Evolutionary conservation across 2,329 filamentous ascomycete genomes (phyloP).

Genomic region (Penicillium sp.): DNA sequence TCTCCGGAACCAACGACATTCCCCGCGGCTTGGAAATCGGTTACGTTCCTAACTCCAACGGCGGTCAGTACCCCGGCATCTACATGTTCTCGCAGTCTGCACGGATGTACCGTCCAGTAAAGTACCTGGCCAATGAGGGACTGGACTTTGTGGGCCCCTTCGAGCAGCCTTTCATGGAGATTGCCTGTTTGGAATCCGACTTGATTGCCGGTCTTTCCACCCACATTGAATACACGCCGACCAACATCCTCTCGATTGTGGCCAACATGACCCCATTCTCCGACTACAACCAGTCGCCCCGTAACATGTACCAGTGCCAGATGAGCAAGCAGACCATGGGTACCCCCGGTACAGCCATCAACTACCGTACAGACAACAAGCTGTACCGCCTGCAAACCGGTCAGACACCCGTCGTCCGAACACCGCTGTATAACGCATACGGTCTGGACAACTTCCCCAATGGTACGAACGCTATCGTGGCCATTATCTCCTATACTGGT

Average conservation of each 20-base stretch:
- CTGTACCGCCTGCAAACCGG: conserved; percentile 92
- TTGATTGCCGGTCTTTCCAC: conserved; percentile 85
- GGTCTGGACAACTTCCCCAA: conserved; percentile 98
- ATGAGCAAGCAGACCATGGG: conserved; percentile 99
- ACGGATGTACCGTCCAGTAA: conserved; percentile 87
- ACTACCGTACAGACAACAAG: conserved; percentile 95
- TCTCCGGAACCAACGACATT: conserved; percentile 77
- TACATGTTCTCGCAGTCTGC: conserved; percentile 88
- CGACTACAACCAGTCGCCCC: conserved; percentile 95
- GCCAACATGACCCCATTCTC: conserved; percentile 99
- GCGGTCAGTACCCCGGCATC: conserved; percentile 93
- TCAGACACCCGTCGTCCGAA: conserved; percentile 89
- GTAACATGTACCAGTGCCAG: conserved; percentile 99
- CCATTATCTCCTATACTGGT: conserved; percentile 96
- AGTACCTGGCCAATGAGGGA: conserved; percentile 83
- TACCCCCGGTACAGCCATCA: conserved; percentile 81
- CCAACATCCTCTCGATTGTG: conserved; percentile 94
- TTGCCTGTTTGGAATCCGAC: conserved; percentile 86
- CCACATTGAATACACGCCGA: conserved; percentile 91
- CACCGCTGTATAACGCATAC: conserved; percentile 92
- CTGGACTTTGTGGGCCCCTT: conserved; percentile 88
- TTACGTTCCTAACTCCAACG: conserved; percentile 81
- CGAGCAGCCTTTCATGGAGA: conserved; percentile 98
- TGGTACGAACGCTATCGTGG: conserved; percentile 91
- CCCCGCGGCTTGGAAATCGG: conserved; percentile 88